Conservation (phyloP, 1,284 basidiomycete genomes). For the Trichosporon coremiiforme region DNA sequence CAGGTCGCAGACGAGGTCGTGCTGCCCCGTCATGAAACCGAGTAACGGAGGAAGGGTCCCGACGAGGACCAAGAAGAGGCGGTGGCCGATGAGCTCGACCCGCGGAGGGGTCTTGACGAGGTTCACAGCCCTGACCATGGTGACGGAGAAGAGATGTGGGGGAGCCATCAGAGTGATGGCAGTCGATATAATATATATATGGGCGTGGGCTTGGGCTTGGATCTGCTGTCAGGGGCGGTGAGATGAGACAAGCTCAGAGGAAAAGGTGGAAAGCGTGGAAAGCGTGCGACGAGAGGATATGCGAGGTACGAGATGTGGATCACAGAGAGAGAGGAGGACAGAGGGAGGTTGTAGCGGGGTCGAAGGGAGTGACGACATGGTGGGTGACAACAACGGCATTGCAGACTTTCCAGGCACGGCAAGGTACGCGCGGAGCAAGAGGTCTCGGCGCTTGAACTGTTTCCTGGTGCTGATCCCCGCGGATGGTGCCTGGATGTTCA, state of each 20-base stretch:
- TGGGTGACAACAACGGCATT: conserved; percentile 4
- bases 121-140: conserved; percentile 1
- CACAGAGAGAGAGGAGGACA: too few species aligned
- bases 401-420: neutral
- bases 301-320: conserved; percentile 6
- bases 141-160: neutral
- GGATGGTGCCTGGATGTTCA: neutral
- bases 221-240: neutral
- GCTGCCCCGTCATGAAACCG: conserved; percentile 1
- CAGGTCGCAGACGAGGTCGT: conserved; percentile 8
- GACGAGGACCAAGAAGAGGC: conserved; percentile 7
- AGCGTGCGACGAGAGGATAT: too few species aligned
- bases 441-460: too few species aligned
- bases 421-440: neutral
- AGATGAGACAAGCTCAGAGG: neutral
- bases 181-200: neutral
- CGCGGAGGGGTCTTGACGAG: conserved; percentile 7
- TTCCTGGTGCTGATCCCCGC: neutral
- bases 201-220: neutral
- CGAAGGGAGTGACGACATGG: neutral
- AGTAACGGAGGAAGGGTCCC: conserved; percentile 4
- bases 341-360: too few species aligned
- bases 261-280: too few species aligned
- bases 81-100: conserved; percentile 13
- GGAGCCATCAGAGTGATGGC: neutral